A percentile compares a stretch with the other conserved stretches of the same genome.
These are phyloP conservation scores for Bidens hawaiensis DNA, from an alignment of 140 eudicot species.

Conservation along the genomic window DNA sequence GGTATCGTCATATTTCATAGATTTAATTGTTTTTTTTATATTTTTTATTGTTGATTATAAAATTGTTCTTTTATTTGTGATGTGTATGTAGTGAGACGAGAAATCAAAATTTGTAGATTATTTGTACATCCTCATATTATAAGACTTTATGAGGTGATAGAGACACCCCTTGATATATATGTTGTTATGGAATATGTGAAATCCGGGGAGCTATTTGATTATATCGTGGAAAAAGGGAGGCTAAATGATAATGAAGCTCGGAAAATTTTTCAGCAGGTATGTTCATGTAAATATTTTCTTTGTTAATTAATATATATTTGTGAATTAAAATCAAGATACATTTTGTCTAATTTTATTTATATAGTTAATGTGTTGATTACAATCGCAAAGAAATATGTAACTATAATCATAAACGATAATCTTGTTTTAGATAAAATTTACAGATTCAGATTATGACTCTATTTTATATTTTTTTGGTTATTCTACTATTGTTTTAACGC, in stretches of 20 bases:
- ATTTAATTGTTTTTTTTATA: background rate
- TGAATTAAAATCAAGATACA: no score
- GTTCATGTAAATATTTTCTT: no score
- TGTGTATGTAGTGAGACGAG: constrained; percentile 67
- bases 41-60: background rate
- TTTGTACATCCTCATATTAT: no score
- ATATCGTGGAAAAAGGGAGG: constrained; percentile 96
- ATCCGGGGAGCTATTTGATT: constrained; percentile 94
- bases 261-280: constrained; percentile 86
- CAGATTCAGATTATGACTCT: no score
- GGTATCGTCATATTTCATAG: constrained; percentile 31
- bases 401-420: no score
- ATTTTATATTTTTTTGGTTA: no score
- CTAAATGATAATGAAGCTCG: constrained; percentile 92
- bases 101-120: constrained; percentile 77
- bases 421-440: no score
- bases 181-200: constrained; percentile 92
- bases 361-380: no score
- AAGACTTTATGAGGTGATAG: no score
- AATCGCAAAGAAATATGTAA: background rate
- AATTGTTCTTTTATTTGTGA: background rate
- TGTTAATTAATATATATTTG: no score
- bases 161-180: constrained; percentile 87
- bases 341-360: no score
- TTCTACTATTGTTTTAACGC: background rate